phyloP scores from a whole-genome alignment of 129 eudicot genomes.

The Escallonia herrerae region DNA sequence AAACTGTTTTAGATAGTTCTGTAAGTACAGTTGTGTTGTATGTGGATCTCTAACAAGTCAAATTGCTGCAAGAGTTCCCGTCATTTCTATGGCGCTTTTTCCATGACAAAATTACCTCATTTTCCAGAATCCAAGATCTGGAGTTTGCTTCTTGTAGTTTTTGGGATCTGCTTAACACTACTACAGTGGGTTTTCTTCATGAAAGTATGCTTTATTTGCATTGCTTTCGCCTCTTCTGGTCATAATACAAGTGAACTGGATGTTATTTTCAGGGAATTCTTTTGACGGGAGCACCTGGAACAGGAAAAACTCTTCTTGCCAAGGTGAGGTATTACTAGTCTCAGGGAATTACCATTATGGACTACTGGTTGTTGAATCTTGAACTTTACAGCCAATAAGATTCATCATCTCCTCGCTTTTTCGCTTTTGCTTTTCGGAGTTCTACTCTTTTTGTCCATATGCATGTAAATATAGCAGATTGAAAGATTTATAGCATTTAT shows the following conservation, averaged over 20 bases:
- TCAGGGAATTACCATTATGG: neutral
- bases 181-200: neutral
- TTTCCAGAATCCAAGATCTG: neutral
- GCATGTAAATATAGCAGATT: too few species aligned
- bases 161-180: neutral
- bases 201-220: neutral
- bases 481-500: too few species aligned
- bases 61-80: neutral
- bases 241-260: slow-evolving; percentile 3
- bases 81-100: too few species aligned
- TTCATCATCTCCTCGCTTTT: too few species aligned
- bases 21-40: too few species aligned
- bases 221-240: neutral
- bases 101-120: too few species aligned
- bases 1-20: too few species aligned
- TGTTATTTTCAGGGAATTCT: slow-evolving; percentile 76
- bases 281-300: slow-evolving; percentile 97
- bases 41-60: too few species aligned
- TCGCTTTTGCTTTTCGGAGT: neutral
- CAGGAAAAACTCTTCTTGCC: slow-evolving; percentile 96
- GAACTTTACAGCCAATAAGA: too few species aligned
- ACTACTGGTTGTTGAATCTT: too few species aligned
- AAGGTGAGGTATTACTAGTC: slow-evolving; percentile 45
- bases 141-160: neutral
- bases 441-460: too few species aligned